These are phyloP conservation scores for Globisporangium yorkense DNA, from an alignment of 352 stramenopile species.

Conservation along the genomic window DNA sequence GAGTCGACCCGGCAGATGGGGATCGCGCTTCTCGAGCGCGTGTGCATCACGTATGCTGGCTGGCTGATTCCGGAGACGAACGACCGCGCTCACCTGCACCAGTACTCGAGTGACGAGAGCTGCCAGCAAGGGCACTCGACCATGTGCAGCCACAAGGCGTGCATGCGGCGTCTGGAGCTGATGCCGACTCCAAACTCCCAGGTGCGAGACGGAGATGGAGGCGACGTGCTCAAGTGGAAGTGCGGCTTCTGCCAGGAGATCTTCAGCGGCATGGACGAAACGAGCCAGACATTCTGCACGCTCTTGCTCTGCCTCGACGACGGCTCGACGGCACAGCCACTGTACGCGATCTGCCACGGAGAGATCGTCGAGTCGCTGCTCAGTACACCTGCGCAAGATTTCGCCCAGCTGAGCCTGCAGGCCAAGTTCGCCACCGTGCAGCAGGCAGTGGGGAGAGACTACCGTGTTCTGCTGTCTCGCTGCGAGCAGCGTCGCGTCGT, in stretches of 20 bases:
- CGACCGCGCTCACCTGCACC: background rate
- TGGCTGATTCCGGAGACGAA: constrained; percentile 41
- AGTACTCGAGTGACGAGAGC: constrained; percentile 22
- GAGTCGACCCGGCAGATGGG: constrained; percentile 1
- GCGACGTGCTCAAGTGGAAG: background rate
- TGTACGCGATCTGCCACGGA: constrained; percentile 37
- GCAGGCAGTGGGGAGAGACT: constrained; percentile 23
- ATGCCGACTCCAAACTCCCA: constrained; percentile 17
- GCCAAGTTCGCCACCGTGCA: constrained; percentile 30
- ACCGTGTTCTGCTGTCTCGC: constrained; percentile 37
- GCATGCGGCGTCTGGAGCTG: constrained; percentile 17
- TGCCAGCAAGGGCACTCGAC: constrained; percentile 30
- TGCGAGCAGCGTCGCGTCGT: constrained; percentile 21
- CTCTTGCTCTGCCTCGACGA: constrained; percentile 41
- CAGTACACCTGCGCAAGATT: constrained; percentile 33
- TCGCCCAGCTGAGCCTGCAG: constrained; percentile 35
- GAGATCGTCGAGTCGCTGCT: constrained; percentile 36
- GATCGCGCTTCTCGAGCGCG: constrained; percentile 13
- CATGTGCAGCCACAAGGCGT: background rate
- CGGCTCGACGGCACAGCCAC: constrained; percentile 9
- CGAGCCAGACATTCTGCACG: constrained; percentile 45
- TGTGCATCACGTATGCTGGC: constrained; percentile 28
- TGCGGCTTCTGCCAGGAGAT: constrained; percentile 7
- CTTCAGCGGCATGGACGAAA: constrained; percentile 19
- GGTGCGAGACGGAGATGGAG: constrained; percentile 17